Conservation (phyloP, 2,329 filamentous ascomycete genomes). For the Sporothrix euskadiensis region DNA sequence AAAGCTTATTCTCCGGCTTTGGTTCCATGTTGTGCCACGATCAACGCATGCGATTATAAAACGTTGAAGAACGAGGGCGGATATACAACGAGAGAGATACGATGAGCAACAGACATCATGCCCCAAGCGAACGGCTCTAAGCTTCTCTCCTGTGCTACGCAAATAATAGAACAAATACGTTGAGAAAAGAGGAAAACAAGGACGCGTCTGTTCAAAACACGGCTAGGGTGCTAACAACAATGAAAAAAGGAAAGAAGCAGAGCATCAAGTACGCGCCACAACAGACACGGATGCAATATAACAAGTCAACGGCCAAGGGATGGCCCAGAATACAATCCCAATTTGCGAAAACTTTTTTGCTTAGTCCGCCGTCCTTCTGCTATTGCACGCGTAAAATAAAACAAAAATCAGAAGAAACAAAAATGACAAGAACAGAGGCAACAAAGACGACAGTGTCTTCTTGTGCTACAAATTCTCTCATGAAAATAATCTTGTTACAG, state of each 20-base stretch:
- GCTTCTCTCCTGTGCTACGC: not conserved
- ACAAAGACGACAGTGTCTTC: not conserved
- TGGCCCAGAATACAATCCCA: not conserved
- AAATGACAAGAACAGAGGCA: not conserved
- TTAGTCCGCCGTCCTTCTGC: not conserved
- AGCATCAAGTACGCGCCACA: constrained; percentile 19
- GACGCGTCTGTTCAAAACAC: not conserved
- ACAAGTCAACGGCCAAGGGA: constrained; percentile 19
- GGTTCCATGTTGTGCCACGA: constrained; percentile 27
- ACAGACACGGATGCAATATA: constrained; percentile 21
- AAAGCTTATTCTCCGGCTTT: constrained; percentile 24
- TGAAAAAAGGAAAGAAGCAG: not conserved
- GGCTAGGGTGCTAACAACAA: not conserved
- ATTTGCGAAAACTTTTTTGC: not conserved
- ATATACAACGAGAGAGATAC: not conserved
- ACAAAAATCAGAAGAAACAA: not conserved
- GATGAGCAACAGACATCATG: not conserved
- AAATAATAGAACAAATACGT: not conserved
- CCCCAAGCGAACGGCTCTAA: no score
- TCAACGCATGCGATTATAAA: not conserved
- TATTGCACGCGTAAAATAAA: not conserved
- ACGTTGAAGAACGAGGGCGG: not conserved
- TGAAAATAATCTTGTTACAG: not conserved
- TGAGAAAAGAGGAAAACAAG: not conserved
- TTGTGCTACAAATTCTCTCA: not conserved